Percentiles rank a stretch among this genome's conserved stretches.
These are phyloP conservation scores for Jatropha podagrica DNA, from an alignment of 441 rosid species.

Conservation along the genomic window DNA sequence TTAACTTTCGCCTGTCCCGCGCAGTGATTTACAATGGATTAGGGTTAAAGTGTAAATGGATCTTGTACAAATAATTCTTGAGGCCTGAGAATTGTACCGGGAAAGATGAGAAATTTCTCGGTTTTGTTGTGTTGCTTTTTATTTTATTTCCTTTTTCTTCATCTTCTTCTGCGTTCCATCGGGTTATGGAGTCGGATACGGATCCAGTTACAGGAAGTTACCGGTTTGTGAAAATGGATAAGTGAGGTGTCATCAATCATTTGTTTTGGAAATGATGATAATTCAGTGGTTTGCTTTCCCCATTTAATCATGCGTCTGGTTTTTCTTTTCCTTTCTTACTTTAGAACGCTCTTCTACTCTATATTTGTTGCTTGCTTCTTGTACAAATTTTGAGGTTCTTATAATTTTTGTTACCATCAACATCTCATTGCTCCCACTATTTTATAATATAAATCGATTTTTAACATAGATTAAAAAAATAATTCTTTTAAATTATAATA, in stretches of 20 bases:
- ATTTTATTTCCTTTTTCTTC: neutral
- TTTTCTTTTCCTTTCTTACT: neutral
- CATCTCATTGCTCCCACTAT: too few species aligned
- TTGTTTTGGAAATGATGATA: slow-evolving; percentile 3
- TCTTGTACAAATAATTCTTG: neutral
- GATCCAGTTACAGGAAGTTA: neutral
- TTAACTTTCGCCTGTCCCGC: too few species aligned
- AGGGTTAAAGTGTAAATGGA: slow-evolving; percentile 14
- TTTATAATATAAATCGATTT: too few species aligned
- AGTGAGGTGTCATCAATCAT: slow-evolving; percentile 17
- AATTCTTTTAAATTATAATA: too few species aligned
- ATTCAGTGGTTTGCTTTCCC: neutral
- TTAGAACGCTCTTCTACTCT: neutral
- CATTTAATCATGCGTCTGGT: neutral
- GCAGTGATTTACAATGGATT: neutral
- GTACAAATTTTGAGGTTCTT: too few species aligned
- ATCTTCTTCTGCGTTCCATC: neutral
- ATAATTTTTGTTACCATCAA: too few species aligned
- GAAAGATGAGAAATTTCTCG: slow-evolving; percentile 10
- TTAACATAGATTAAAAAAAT: too few species aligned
- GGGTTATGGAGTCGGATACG: slow-evolving; percentile 3
- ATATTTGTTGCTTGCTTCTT: neutral
- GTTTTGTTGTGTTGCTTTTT: neutral
- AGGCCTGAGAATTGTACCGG: slow-evolving; percentile 12
- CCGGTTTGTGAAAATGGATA: neutral